Evolutionary conservation across 139 green algal species (phyloP), one percentile per base, ranked within the genome.

Genomic region (Volvox reticuliferus): DNA sequence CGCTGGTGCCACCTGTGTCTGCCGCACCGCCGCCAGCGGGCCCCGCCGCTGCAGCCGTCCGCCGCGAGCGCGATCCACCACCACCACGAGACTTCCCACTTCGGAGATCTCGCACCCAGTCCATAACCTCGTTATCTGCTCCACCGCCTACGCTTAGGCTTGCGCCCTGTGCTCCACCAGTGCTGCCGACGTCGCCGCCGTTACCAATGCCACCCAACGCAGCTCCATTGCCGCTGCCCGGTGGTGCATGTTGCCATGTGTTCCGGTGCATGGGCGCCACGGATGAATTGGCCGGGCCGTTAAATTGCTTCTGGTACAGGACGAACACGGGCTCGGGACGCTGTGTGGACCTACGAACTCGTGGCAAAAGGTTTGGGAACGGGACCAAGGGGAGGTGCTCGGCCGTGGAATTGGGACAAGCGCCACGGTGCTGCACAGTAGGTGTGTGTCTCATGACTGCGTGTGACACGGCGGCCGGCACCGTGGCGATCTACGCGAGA

Each of bases 271-370:
- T 75, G 73, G 71, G 86, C 20, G 73, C 86, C 17, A 90, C 86
- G 12, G 86, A 30, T 5, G 86, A 75, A 75, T 90, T 90, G 44
- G 86, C 73, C 0, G 86, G 86, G 20, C 86, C 86, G 50, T 90
- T 84, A 33, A 90, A 90, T 33, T 90, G 86, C 73, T 84, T 33
- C 50, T 83, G 73, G 50, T 90, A 90, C n/a, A 90, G 86, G 12
- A 90, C 21, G 86, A 84, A 90, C 26, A 90, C 86, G 30, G 86
- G 73, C 21, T 90, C 86, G 20, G 71, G 73, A 14, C 73, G 50
- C 17, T 73, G 86, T 3, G 6, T 32, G 30, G 33, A 12, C 71
- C 86, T 90, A 75, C 9, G 12, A 16, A 26, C 65, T 73, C 33
- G 16, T 2, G 32, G 17, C 30, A 36, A 2, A 9, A 12, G 76